Conservation (phyloP, 176 grass and related monocot genomes). For the Lolium rigidum region DNA sequence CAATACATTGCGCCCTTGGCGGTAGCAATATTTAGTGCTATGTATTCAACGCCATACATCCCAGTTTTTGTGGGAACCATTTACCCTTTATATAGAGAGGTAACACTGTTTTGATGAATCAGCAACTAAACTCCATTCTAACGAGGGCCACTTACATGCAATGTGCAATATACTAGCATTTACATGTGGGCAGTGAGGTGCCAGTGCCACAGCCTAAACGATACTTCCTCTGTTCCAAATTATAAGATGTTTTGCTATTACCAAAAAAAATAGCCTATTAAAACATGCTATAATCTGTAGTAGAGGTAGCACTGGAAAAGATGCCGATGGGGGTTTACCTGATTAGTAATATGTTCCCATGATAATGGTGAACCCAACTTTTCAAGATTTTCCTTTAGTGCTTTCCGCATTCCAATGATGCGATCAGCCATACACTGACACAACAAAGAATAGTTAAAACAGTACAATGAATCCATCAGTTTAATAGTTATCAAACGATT, state of each 20-base stretch:
- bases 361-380: constrained; percentile 82
- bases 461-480: constrained; percentile 6
- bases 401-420: constrained; percentile 84
- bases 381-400: constrained; percentile 81
- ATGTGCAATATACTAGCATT: constrained; percentile 5
- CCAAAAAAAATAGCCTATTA: too few relatives aligned
- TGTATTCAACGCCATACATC: not conserved
- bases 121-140: not conserved
- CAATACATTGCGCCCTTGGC: not conserved
- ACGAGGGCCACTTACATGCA: constrained; percentile 27
- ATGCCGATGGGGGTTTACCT: constrained; percentile 56
- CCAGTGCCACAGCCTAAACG: not conserved
- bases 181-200: not conserved
- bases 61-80: not conserved
- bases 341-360: constrained; percentile 96
- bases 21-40: not conserved
- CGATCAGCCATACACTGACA: constrained; percentile 92
- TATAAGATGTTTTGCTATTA: too few relatives aligned
- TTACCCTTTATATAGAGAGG: constrained; percentile 39
- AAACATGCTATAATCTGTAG: too few relatives aligned
- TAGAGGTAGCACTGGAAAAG: not conserved
- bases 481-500: not conserved
- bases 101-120: not conserved
- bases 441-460: not conserved
- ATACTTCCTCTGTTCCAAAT: not conserved